Percentiles rank a stretch among this genome's conserved stretches.
These are phyloP conservation scores for Fusarium incarnatum DNA, from an alignment of 2,329 filamentous ascomycete genomes.

Conservation along the genomic window DNA sequence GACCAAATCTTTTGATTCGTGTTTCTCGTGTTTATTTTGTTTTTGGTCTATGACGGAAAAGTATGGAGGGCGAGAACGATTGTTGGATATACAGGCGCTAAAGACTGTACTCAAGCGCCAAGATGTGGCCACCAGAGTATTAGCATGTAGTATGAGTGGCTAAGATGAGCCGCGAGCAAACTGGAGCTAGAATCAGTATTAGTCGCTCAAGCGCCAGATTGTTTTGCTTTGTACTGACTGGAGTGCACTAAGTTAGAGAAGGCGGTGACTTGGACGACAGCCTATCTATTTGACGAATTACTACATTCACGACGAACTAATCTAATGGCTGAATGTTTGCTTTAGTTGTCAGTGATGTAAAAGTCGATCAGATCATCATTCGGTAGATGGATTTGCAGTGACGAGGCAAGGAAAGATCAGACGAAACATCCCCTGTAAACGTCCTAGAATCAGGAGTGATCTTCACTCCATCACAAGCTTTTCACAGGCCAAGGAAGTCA, in stretches of 20 bases:
- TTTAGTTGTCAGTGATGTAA: not conserved
- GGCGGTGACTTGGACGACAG: not conserved
- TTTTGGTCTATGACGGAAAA: not conserved
- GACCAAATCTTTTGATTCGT: not conserved
- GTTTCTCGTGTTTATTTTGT: conserved; percentile 2
- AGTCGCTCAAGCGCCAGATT: conserved; percentile 22
- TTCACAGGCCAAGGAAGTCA: conserved; percentile 7
- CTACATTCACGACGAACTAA: not conserved
- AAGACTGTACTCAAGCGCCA: conserved; percentile 35
- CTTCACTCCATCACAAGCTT: conserved; percentile 10
- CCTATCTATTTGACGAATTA: not conserved
- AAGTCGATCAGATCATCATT: not conserved
- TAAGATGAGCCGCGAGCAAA: conserved; percentile 16
- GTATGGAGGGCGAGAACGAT: conserved; percentile 4
- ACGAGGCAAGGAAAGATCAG: conserved; percentile 11
- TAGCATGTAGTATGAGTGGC: conserved; percentile 40
- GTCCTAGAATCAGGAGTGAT: conserved; percentile 22
- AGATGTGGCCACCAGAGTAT: conserved; percentile 28
- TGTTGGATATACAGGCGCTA: conserved; percentile 32
- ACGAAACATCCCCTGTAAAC: conserved; percentile 2
- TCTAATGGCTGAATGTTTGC: not conserved
- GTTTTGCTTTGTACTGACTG: not conserved
- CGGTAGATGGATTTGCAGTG: not conserved
- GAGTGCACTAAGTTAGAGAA: not conserved
- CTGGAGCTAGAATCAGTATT: not conserved